phyloP scores from a whole-genome alignment of 495 filamentous ascomycete species.

The Aspergillus nanangensis region DNA sequence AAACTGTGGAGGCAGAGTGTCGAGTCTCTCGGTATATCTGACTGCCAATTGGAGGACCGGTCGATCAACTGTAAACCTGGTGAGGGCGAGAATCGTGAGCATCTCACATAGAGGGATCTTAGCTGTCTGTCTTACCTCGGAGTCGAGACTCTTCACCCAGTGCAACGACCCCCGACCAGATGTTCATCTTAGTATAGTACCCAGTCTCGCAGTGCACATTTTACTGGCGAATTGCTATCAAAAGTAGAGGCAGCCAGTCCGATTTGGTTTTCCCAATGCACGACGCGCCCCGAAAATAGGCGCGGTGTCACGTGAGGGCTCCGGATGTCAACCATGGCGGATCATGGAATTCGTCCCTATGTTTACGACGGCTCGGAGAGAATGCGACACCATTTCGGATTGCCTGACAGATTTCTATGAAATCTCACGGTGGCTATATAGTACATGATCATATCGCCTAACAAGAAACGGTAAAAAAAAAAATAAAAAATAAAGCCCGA shows the following conservation, averaged over 20 bases:
- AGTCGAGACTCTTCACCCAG: constrained; percentile 26
- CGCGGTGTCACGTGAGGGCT: constrained; percentile 14
- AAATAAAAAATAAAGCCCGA: constrained; percentile 6
- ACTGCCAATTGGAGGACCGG: constrained; percentile 33
- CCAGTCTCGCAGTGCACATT: constrained; percentile 7
- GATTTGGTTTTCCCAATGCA: neutral
- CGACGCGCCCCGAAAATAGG: constrained; percentile 6
- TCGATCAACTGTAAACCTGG: constrained; percentile 37
- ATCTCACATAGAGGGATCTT: neutral
- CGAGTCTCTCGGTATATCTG: constrained; percentile 32
- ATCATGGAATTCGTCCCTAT: neutral
- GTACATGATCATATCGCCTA: constrained; percentile 16
- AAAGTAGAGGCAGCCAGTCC: too few species aligned
- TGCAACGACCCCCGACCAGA: constrained; percentile 35
- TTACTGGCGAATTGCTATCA: neutral
- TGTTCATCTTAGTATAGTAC: constrained; percentile 25
- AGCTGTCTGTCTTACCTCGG: constrained; percentile 24
- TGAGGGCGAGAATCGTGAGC: neutral
- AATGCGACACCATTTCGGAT: neutral
- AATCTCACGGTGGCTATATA: constrained; percentile 14
- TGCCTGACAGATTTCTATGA: constrained; percentile 9
- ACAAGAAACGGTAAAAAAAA: too few species aligned
- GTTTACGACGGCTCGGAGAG: neutral
- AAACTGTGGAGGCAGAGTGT: constrained; percentile 37
- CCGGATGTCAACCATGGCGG: neutral